phyloP scores from a whole-genome alignment of 148 eudicot genomes.

The Limonium bicolor region DNA sequence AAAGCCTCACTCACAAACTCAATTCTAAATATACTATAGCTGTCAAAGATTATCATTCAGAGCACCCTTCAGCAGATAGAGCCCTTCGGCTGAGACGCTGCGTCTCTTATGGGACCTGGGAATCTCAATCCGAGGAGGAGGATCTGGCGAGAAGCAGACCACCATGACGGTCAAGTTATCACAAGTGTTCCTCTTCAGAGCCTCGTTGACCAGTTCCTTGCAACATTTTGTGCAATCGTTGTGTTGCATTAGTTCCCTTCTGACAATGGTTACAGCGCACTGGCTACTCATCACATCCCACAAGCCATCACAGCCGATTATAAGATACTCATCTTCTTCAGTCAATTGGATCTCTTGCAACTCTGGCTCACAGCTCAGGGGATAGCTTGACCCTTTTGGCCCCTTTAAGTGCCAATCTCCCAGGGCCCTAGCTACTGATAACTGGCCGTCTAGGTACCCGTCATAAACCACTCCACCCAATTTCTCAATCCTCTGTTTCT shows the following conservation, averaged over 20 bases:
- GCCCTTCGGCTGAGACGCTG: constrained; percentile 11
- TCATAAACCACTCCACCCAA: constrained; percentile 10
- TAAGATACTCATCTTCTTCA: constrained; percentile 11
- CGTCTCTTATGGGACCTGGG: constrained; percentile 11
- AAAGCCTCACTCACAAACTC: neutral
- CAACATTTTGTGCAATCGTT: constrained; percentile 6
- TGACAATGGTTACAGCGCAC: constrained; percentile 10
- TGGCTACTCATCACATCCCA: constrained; percentile 15
- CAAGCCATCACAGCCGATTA: constrained; percentile 11
- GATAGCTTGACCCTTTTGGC: constrained; percentile 10
- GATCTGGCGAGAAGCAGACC: constrained; percentile 8
- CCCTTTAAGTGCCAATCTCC: constrained; percentile 16
- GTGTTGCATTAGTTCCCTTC: constrained; percentile 9
- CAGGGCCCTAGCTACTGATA: constrained; percentile 12
- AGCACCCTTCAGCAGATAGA: constrained; percentile 10
- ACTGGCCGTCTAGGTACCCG: constrained; percentile 10
- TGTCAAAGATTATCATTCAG: neutral
- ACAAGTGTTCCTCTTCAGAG: constrained; percentile 10
- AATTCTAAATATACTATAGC: neutral
- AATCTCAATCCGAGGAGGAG: constrained; percentile 11
- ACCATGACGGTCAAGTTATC: constrained; percentile 11
- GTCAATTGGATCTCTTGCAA: constrained; percentile 5
- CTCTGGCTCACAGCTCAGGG: constrained; percentile 12
- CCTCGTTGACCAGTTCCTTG: constrained; percentile 8
- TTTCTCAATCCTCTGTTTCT: constrained; percentile 9